Percentiles rank a stretch among this genome's conserved stretches.
phyloP scores from a whole-genome alignment of 2,329 filamentous ascomycete species.

The Bipolaris sorokiniana region DNA sequence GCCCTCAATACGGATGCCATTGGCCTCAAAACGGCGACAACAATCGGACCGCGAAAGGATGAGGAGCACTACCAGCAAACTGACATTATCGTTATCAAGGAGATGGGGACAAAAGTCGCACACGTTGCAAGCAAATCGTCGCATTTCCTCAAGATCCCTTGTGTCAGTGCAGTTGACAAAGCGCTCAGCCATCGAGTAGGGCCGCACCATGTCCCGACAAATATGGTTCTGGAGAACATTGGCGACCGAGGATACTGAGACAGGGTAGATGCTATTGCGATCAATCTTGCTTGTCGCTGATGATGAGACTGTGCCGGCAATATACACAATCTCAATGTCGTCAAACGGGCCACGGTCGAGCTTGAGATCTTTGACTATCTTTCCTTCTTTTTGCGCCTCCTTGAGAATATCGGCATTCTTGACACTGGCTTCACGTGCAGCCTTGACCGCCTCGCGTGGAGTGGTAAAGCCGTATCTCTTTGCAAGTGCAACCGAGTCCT shows the following conservation, averaged over 20 bases:
- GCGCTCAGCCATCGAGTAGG: constrained; percentile 43
- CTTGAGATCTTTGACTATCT: constrained; percentile 28
- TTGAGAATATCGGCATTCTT: constrained; percentile 26
- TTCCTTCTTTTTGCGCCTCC: constrained; percentile 19
- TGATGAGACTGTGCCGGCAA: constrained; percentile 47
- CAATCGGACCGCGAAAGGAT: constrained; percentile 46
- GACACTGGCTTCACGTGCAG: constrained; percentile 36
- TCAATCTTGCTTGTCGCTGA: constrained; percentile 45
- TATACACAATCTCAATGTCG: constrained; percentile 49
- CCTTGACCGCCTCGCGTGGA: constrained; percentile 42
- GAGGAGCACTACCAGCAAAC: constrained; percentile 44
- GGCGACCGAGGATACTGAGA: constrained; percentile 45
- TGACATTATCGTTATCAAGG: constrained; percentile 49
- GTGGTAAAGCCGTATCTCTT: constrained; percentile 35
- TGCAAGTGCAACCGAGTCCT: constrained; percentile 43
- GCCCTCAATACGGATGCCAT: constrained; percentile 48
- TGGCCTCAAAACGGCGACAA: constrained; percentile 44
- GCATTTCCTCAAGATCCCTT: constrained; percentile 40
- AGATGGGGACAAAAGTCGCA: constrained; percentile 49
- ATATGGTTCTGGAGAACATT: constrained; percentile 43
- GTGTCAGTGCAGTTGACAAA: constrained; percentile 44
- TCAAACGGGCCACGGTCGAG: constrained; percentile 42
- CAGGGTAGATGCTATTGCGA: constrained; percentile 43
- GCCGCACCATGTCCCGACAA: constrained; percentile 45
- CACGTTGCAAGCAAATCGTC: constrained; percentile 44